Conservation (phyloP, 2,329 filamentous ascomycete species). For the Colletotrichum sp. region DNA sequence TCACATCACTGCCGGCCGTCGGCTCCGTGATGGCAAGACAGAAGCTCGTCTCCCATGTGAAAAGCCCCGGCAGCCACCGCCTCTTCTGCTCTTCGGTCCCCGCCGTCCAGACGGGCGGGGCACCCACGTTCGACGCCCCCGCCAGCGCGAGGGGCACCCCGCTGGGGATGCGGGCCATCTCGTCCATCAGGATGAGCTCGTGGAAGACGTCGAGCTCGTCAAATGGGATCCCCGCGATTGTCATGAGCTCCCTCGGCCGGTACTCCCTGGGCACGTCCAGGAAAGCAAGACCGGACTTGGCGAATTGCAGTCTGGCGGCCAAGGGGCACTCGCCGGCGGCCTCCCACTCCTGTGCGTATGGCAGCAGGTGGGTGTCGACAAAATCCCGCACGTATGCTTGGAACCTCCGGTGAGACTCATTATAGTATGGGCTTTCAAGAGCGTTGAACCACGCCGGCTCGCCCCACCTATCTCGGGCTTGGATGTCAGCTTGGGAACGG, state of each 20-base stretch:
- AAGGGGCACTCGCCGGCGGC: conserved; percentile 55
- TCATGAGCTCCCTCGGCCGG: conserved; percentile 24
- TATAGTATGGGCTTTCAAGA: conserved; percentile 62
- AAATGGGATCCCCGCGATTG: conserved; percentile 45
- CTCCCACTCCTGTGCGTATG: conserved; percentile 69
- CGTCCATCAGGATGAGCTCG: conserved; percentile 59
- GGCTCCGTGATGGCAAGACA: conserved; percentile 72
- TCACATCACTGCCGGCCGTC: conserved; percentile 60
- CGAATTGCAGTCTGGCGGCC: conserved; percentile 39
- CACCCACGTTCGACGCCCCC: conserved; percentile 66
- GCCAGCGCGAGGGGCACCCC: conserved; percentile 63
- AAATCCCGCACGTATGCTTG: conserved; percentile 63
- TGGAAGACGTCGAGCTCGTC: conserved; percentile 63
- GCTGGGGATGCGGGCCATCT: conserved; percentile 58
- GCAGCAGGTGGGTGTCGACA: conserved; percentile 62
- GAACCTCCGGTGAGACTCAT: conserved; percentile 62
- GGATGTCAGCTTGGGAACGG: neutral
- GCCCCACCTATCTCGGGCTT: neutral
- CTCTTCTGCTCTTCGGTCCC: conserved; percentile 64
- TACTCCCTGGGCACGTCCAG: conserved; percentile 40
- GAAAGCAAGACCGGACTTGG: conserved; percentile 42
- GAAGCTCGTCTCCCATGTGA: conserved; percentile 63
- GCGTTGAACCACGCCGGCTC: conserved; percentile 34
- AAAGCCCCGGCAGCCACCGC: conserved; percentile 64
- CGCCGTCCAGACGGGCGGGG: conserved; percentile 67